Evolutionary conservation across 768 basidiomycete genomes (phyloP), one percentile per base, ranked within the genome.

Genomic region (Pisolithus sp.): DNA sequence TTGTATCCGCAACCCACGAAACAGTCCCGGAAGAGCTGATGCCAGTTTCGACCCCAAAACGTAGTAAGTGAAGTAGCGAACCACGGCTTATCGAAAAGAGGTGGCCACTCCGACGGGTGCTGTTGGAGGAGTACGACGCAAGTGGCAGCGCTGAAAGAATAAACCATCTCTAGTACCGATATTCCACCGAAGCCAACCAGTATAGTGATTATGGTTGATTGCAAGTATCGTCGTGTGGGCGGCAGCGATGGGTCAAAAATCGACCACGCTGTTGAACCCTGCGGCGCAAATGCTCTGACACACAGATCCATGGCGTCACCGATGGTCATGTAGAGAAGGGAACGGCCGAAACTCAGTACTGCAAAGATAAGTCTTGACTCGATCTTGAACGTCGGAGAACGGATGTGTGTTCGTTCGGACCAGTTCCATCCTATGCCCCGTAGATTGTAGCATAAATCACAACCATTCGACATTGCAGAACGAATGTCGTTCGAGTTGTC

Each of bases 11-110:
- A 54, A 12, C 62, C 64, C 39, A 83, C 64, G 57, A 87, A 86
- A 36, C 64, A 59, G 41, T 81, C 75, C 9, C 84, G 75, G 59
- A 85, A 83, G 5, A 80, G 53, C 57, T 86, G 84, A 57, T 88
- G 86, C 86, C 86, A 88, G n/a, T 76, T 67, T 50, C 54, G 62
- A 4, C 75, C 71, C 86, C 86, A 88, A 51, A 83, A 79, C 21
- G 81, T 75, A 36, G 69, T 63, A n/a, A 88, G 65, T 4, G 83
- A 85, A 3, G 78, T 79, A 0, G 80, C 62, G 9, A 61, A 39
- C 76, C 78, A 86, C 4, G 86, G 86, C 6, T 66, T 47, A 49
- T 78, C 68, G 62, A 85, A 85, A 21, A 81, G 53, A 1, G 82
- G 85, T 0, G 85, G 86, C 83, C 83, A 86, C 46, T 79, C 72